Evolutionary conservation across 495 filamentous ascomycete species (phyloP).

Genomic region (Neurospora intermedia): DNA sequence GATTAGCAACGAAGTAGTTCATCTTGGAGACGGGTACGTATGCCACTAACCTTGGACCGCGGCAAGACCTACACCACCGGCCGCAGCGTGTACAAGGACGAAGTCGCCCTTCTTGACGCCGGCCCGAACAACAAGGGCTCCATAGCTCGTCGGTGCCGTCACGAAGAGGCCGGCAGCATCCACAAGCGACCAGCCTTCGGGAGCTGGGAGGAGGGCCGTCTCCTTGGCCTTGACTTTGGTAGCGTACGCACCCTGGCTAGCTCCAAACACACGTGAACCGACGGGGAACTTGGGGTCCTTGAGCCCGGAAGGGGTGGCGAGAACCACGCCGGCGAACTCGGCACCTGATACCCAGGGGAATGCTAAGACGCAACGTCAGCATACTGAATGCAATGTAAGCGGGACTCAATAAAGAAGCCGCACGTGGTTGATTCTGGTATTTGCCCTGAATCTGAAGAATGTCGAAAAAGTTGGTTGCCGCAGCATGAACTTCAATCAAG

Average conservation of each 20-base stretch:
- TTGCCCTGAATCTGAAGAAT: slow-evolving; percentile 79
- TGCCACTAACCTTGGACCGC: slow-evolving; percentile 58
- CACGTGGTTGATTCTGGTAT: slow-evolving; percentile 54
- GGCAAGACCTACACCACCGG: slow-evolving; percentile 83
- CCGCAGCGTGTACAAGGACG: slow-evolving; percentile 87
- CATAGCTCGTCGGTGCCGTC: slow-evolving; percentile 84
- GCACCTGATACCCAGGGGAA: slow-evolving; percentile 81
- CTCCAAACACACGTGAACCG: slow-evolving; percentile 80
- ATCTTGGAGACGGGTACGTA: not conserved
- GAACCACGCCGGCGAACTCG: slow-evolving; percentile 75
- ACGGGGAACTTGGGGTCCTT: slow-evolving; percentile 45
- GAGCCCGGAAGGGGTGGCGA: slow-evolving; percentile 46
- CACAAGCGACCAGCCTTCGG: slow-evolving; percentile 67
- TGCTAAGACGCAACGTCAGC: slow-evolving; percentile 17
- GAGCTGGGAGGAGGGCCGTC: slow-evolving; percentile 57
- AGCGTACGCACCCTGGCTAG: slow-evolving; percentile 77
- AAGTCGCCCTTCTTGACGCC: slow-evolving; percentile 68
- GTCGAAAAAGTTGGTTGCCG: slow-evolving; percentile 93
- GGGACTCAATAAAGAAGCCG: not conserved
- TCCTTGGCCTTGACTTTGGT: slow-evolving; percentile 61
- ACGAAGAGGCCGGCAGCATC: slow-evolving; percentile 86
- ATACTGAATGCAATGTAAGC: not conserved
- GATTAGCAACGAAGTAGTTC: not conserved
- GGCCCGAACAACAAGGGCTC: slow-evolving; percentile 68
- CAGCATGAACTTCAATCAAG: slow-evolving; percentile 77